Conservation (phyloP, 345 rosid genomes). For the Pelargonium nanum region DNA sequence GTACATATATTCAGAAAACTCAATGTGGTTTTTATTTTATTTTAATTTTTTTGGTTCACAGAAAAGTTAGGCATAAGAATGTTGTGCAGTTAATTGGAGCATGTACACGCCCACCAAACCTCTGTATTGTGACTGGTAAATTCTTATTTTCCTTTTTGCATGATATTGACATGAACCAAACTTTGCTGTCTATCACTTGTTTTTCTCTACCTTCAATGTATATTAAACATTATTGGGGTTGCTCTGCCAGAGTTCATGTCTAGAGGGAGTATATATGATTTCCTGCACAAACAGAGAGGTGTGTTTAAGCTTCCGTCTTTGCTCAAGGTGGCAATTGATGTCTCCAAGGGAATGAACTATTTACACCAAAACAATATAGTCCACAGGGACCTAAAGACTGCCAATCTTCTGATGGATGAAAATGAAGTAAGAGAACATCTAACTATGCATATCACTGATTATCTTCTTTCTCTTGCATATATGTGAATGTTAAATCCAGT, state of each 20-base stretch:
- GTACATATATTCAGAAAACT: too few species aligned
- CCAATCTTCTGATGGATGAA: slow-evolving; percentile 98
- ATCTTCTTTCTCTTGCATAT: too few species aligned
- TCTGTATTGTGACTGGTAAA: slow-evolving; percentile 90
- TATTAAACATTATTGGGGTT: slow-evolving; percentile 14
- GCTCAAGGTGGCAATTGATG: slow-evolving; percentile 76
- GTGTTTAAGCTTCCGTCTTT: slow-evolving; percentile 66
- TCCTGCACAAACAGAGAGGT: slow-evolving; percentile 77
- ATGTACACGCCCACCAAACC: slow-evolving; percentile 71
- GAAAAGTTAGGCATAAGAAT: slow-evolving; percentile 91
- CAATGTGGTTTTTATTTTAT: not conserved
- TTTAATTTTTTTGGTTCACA: slow-evolving; percentile 20
- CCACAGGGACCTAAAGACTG: slow-evolving; percentile 93
- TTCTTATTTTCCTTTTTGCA: slow-evolving; percentile 6
- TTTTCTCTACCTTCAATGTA: slow-evolving; percentile 6
- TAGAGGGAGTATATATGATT: slow-evolving; percentile 78
- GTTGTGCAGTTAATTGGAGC: slow-evolving; percentile 94
- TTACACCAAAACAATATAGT: slow-evolving; percentile 91
- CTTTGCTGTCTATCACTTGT: not conserved
- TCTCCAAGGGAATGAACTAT: slow-evolving; percentile 94
- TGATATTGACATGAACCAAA: not conserved
- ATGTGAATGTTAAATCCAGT: too few species aligned
- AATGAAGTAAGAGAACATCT: slow-evolving; percentile 56
- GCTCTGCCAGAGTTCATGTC: slow-evolving; percentile 80
- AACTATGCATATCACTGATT: slow-evolving; percentile 1